These are phyloP conservation scores for Sporothrix pseudoabietina DNA, from an alignment of 2,329 filamentous ascomycete species.

Conservation along the genomic window DNA sequence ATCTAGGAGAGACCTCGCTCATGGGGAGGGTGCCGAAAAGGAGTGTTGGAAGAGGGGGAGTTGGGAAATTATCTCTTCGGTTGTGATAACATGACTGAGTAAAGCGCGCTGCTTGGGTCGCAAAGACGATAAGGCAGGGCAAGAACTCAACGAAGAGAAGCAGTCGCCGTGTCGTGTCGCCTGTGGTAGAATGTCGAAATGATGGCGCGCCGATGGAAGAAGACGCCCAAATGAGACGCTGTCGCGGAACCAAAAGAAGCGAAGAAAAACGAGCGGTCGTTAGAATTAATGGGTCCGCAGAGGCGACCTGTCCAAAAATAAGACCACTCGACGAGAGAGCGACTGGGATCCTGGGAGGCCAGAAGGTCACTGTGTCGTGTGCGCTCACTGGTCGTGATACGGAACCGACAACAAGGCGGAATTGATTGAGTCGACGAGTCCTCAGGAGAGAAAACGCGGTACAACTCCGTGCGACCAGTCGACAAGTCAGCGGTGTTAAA, in stretches of 20 bases:
- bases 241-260: neutral
- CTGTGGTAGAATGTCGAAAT: neutral
- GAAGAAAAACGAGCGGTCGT: neutral
- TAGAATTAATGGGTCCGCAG: neutral
- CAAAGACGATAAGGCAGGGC: constrained; percentile 4
- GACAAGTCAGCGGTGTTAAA: constrained; percentile 1
- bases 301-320: constrained; percentile 2
- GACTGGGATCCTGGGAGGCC: neutral
- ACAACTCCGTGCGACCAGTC: neutral
- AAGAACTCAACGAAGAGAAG: constrained; percentile 31
- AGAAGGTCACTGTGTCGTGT: neutral
- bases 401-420: neutral
- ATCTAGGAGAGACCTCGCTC: constrained; percentile 54
- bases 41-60: neutral
- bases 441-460: neutral
- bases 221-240: neutral
- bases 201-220: neutral
- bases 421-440: neutral
- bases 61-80: constrained; percentile 27
- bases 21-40: constrained; percentile 42
- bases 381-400: neutral
- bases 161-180: constrained; percentile 25
- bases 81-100: constrained; percentile 61
- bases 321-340: constrained; percentile 1
- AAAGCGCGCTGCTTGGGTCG: constrained; percentile 39